Percentiles rank a stretch among this genome's conserved stretches.
phyloP scores from a whole-genome alignment of 192 early-diverging fungal species.

The Funneliformis mosseae region DNA sequence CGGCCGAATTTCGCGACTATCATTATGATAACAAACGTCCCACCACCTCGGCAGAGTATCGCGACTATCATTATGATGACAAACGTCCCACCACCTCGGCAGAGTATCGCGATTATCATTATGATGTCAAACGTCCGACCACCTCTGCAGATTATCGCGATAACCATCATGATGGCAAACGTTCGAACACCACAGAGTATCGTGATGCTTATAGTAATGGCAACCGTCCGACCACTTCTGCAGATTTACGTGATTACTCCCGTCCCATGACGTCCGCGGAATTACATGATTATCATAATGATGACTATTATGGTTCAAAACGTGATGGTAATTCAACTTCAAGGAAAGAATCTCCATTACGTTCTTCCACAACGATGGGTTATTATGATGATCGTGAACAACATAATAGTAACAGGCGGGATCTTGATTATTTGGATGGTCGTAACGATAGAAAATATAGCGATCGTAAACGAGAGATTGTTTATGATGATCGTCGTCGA shows the following conservation, averaged over 20 bases:
- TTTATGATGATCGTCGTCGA: neutral
- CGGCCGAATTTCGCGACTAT: slow-evolving; percentile 23
- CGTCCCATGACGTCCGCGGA: neutral
- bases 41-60: neutral
- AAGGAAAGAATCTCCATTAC: neutral
- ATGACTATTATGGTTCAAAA: neutral
- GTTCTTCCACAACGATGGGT: neutral
- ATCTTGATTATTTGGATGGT: neutral
- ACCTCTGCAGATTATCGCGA: neutral
- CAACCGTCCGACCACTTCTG: neutral
- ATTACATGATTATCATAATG: neutral
- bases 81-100: neutral
- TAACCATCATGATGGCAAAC: neutral
- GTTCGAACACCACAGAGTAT: neutral
- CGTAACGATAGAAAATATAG: neutral
- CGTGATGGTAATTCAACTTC: neutral
- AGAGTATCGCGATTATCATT: neutral
- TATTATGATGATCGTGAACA: neutral
- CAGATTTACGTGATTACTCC: neutral
- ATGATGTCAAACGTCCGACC: neutral
- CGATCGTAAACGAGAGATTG: neutral
- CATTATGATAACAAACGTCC: neutral
- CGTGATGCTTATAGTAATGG: neutral
- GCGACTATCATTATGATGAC: neutral
- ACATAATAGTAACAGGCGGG: neutral